Conservation (phyloP, 2,329 filamentous ascomycete genomes). For the Pseudogymnoascus destructans region DNA sequence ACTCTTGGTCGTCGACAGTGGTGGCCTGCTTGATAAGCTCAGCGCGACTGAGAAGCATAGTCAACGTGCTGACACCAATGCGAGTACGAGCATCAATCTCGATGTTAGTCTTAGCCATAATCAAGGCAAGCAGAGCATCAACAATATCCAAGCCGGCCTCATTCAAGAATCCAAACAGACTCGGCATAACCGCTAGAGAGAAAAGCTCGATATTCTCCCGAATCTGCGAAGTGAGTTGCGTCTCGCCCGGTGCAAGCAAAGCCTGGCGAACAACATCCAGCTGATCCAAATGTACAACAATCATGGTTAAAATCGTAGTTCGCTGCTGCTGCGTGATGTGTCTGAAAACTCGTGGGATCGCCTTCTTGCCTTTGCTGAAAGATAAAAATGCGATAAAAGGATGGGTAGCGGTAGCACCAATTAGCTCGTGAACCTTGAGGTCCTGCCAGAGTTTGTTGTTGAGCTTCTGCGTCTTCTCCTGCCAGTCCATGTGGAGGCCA, state of each 20-base stretch:
- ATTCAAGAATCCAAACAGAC: constrained; percentile 77
- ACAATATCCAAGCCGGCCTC: constrained; percentile 87
- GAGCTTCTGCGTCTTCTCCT: constrained; percentile 53
- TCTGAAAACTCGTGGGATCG: constrained; percentile 85
- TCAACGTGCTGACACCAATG: constrained; percentile 79
- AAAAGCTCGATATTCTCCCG: constrained; percentile 92
- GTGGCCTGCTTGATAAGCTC: constrained; percentile 82
- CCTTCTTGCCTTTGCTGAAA: constrained; percentile 91
- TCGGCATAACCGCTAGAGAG: constrained; percentile 74
- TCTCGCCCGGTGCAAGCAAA: constrained; percentile 59
- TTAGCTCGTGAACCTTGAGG: constrained; percentile 86
- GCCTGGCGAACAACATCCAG: constrained; percentile 80
- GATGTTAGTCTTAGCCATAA: constrained; percentile 70
- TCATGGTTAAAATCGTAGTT: constrained; percentile 90
- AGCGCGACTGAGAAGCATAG: constrained; percentile 85
- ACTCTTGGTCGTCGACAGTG: constrained; percentile 55
- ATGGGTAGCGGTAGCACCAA: constrained; percentile 59
- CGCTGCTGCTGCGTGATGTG: constrained; percentile 87
- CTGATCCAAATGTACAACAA: constrained; percentile 82
- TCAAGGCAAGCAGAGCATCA: constrained; percentile 73
- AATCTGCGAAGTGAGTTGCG: constrained; percentile 58
- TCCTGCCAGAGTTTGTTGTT: constrained; percentile 74
- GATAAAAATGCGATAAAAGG: constrained; percentile 95
- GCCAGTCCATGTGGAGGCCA: constrained; percentile 68
- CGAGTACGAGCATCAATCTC: constrained; percentile 75